These are phyloP conservation scores for Cryphonectria naterciae DNA, from an alignment of 2,329 filamentous ascomycete species.

Conservation along the genomic window DNA sequence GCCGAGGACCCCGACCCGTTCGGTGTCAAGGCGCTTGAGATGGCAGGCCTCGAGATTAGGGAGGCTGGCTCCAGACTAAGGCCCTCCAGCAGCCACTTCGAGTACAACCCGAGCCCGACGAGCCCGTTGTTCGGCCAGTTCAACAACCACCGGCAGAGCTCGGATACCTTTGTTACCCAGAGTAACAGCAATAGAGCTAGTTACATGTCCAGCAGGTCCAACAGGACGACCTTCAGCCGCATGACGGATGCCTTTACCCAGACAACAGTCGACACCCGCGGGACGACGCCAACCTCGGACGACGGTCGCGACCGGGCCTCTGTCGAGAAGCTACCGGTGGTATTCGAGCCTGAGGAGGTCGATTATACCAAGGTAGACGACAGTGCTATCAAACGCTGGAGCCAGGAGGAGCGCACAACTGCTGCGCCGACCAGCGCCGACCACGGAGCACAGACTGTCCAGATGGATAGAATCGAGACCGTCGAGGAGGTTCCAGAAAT, in stretches of 20 bases:
- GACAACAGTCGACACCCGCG: slow-evolving; percentile 42
- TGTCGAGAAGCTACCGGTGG: slow-evolving; percentile 46
- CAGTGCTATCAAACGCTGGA: slow-evolving; percentile 52
- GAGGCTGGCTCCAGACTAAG: slow-evolving; percentile 81
- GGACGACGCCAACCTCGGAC: slow-evolving; percentile 39
- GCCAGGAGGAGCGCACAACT: slow-evolving; percentile 33
- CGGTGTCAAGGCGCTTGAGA: slow-evolving; percentile 86
- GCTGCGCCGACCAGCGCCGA: slow-evolving; percentile 20
- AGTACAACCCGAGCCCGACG: slow-evolving; percentile 75
- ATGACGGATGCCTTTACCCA: slow-evolving; percentile 73
- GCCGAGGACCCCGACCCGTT: slow-evolving; percentile 87
- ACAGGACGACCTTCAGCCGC: slow-evolving; percentile 69
- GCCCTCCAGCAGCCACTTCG: slow-evolving; percentile 79
- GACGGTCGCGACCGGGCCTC: slow-evolving; percentile 51
- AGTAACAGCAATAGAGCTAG: slow-evolving; percentile 73
- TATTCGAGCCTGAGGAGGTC: slow-evolving; percentile 52
- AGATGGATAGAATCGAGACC: neutral
- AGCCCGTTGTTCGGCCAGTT: slow-evolving; percentile 69
- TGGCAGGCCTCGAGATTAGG: slow-evolving; percentile 84
- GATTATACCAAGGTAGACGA: slow-evolving; percentile 65
- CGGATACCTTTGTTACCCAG: slow-evolving; percentile 62
- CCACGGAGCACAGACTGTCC: slow-evolving; percentile 8
- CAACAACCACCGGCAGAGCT: slow-evolving; percentile 65
- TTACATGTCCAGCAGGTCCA: slow-evolving; percentile 72
- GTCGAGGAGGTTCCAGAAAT: slow-evolving; percentile 3